A percentile compares a stretch with the other conserved stretches of the same genome.
These are phyloP conservation scores for Aspergillus amoenus DNA, from an alignment of 2,329 filamentous ascomycete genomes.

Conservation along the genomic window DNA sequence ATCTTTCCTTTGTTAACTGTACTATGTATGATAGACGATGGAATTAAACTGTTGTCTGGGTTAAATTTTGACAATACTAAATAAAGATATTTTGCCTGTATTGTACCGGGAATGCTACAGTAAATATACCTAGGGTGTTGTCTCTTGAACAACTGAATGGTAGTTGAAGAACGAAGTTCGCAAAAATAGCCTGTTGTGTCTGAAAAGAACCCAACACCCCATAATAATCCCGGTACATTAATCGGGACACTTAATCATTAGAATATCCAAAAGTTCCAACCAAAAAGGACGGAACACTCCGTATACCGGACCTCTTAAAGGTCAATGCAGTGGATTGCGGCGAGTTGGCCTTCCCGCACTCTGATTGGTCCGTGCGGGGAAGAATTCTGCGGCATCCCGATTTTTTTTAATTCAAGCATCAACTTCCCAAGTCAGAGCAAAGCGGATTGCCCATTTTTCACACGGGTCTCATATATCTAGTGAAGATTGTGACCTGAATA, in stretches of 20 bases:
- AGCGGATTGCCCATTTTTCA: neutral
- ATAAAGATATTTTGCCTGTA: slow-evolving; percentile 18
- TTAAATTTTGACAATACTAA: slow-evolving; percentile 20
- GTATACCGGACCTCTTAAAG: neutral
- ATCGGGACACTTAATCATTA: neutral
- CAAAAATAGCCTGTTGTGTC: neutral
- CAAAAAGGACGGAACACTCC: no score
- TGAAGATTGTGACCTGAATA: slow-evolving; percentile 3
- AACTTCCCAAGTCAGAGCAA: slow-evolving; percentile 8
- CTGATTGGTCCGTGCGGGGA: slow-evolving; percentile 37
- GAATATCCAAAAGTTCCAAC: neutral
- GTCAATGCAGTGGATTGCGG: neutral
- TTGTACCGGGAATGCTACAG: neutral
- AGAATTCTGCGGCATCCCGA: slow-evolving; percentile 19
- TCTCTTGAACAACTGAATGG: neutral
- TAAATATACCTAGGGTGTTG: neutral
- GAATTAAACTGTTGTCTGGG: slow-evolving; percentile 46
- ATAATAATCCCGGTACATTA: neutral
- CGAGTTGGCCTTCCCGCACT: slow-evolving; percentile 9
- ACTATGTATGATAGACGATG: slow-evolving; percentile 50
- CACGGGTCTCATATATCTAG: neutral
- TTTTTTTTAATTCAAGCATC: slow-evolving; percentile 25
- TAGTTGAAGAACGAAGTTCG: neutral
- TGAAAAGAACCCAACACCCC: neutral
- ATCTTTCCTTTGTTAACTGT: slow-evolving; percentile 32